phyloP scores from a whole-genome alignment of 78 protist species.

The Protostelium mycophagum region DNA sequence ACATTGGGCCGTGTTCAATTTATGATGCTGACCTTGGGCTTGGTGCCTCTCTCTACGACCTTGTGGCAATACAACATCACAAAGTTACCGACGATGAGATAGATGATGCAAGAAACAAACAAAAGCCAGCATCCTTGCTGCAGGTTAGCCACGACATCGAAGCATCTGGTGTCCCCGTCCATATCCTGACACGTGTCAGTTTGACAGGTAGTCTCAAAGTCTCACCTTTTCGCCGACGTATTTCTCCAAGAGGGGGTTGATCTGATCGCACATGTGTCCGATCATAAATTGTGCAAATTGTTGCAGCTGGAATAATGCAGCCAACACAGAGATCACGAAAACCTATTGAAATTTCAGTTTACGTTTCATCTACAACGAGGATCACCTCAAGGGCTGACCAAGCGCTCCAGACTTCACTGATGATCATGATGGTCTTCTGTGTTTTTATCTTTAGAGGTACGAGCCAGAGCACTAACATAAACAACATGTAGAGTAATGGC shows the following conservation, averaged over 20 bases:
- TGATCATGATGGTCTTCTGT: constrained; percentile 5
- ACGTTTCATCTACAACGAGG: not conserved
- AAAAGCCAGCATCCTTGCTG: constrained; percentile 48
- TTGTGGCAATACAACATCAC: constrained; percentile 1
- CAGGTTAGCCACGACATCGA: constrained; percentile 26
- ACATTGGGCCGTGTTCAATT: too few species aligned
- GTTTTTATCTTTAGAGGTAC: constrained; percentile 15
- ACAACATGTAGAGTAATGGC: constrained; percentile 20
- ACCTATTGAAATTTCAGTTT: constrained; percentile 3
- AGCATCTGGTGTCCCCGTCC: constrained; percentile 19
- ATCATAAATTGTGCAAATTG: constrained; percentile 41
- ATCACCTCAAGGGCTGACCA: constrained; percentile 46
- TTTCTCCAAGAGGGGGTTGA: constrained; percentile 27
- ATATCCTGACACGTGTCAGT: not conserved
- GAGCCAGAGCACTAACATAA: constrained; percentile 20
- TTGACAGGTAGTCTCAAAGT: not conserved
- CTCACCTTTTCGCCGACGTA: not conserved
- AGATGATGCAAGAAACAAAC: constrained; percentile 13
- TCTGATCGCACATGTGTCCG: constrained; percentile 36
- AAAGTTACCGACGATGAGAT: not conserved
- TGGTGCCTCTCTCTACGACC: constrained; percentile 3
- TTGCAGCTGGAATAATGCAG: constrained; percentile 29
- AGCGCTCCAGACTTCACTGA: constrained; percentile 37
- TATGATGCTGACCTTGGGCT: too few species aligned
- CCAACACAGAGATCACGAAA: constrained; percentile 39